A percentile compares a stretch with the other conserved stretches of the same genome.
phyloP scores from a whole-genome alignment of 2,329 filamentous ascomycete species.

The Epichloe scottii region DNA sequence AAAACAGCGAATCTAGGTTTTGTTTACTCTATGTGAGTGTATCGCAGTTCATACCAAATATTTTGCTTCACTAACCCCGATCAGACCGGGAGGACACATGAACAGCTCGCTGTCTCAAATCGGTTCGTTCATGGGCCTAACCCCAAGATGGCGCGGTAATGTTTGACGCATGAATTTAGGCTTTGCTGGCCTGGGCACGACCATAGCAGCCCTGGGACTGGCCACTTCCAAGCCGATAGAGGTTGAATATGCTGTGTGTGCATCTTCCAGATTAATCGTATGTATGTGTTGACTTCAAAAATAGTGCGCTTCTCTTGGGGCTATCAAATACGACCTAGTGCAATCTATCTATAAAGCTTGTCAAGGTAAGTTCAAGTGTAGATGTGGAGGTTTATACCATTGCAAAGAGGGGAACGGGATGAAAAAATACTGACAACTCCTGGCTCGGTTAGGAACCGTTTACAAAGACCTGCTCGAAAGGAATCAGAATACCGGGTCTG shows the following conservation, averaged over 20 bases:
- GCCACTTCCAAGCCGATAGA: conserved; percentile 41
- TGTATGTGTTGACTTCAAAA: background rate
- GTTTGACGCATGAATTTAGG: conserved; percentile 31
- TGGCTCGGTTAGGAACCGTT: background rate
- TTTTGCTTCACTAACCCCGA: background rate
- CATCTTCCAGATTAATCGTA: background rate
- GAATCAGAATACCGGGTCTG: background rate
- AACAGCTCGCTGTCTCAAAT: conserved; percentile 16
- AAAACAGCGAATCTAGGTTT: conserved; percentile 62
- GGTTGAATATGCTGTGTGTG: conserved; percentile 59
- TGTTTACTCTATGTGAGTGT: conserved; percentile 66
- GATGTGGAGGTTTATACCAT: conserved; percentile 1
- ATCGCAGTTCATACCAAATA: conserved; percentile 6
- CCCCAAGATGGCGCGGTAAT: conserved; percentile 1
- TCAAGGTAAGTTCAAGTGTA: conserved; percentile 31
- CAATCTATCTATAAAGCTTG: conserved; percentile 40
- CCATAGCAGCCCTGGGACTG: conserved; percentile 53
- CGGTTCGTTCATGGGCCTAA: conserved; percentile 16
- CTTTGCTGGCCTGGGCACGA: conserved; percentile 58
- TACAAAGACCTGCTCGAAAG: background rate
- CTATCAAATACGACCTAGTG: conserved; percentile 57
- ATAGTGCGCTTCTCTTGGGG: conserved; percentile 70
- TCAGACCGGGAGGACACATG: conserved; percentile 23
- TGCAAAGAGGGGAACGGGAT: conserved; percentile 5
- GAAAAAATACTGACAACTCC: background rate